These are phyloP conservation scores for Cardamine occulta DNA, from an alignment of 345 rosid genomes.

Conservation along the genomic window DNA sequence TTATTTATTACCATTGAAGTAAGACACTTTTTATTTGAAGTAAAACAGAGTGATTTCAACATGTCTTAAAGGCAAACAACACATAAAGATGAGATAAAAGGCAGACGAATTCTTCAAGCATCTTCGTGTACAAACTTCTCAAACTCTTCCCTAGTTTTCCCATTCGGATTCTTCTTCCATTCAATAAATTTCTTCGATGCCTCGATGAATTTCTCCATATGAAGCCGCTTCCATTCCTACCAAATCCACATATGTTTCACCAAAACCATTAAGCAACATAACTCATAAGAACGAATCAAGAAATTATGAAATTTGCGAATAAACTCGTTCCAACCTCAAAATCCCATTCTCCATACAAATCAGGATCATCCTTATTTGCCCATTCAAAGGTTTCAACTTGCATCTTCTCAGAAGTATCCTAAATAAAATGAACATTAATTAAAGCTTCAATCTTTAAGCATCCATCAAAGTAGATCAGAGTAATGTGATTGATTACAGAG, in stretches of 20 bases:
- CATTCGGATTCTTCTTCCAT: slow-evolving; percentile 72
- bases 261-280: slow-evolving; percentile 5
- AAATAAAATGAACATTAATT: slow-evolving; percentile 25
- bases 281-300: background rate
- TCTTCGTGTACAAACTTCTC: slow-evolving; percentile 55
- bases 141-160: slow-evolving; percentile 62
- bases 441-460: background rate
- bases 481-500: background rate
- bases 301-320: background rate
- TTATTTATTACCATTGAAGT: background rate
- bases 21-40: background rate
- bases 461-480: background rate
- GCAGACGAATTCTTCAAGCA: background rate
- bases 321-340: slow-evolving; percentile 60
- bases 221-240: slow-evolving; percentile 73
- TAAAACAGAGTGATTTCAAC: background rate
- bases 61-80: background rate
- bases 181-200: slow-evolving; percentile 63
- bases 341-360: slow-evolving; percentile 86
- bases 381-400: slow-evolving; percentile 64
- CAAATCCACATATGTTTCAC: background rate
- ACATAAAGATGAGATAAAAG: background rate
- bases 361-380: slow-evolving; percentile 65
- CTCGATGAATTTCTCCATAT: slow-evolving; percentile 67
- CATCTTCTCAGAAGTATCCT: slow-evolving; percentile 58